Base-by-base conservation (phyloP, 2,329 filamentous ascomycete genomes). In the Alternaria alternata region DNA sequence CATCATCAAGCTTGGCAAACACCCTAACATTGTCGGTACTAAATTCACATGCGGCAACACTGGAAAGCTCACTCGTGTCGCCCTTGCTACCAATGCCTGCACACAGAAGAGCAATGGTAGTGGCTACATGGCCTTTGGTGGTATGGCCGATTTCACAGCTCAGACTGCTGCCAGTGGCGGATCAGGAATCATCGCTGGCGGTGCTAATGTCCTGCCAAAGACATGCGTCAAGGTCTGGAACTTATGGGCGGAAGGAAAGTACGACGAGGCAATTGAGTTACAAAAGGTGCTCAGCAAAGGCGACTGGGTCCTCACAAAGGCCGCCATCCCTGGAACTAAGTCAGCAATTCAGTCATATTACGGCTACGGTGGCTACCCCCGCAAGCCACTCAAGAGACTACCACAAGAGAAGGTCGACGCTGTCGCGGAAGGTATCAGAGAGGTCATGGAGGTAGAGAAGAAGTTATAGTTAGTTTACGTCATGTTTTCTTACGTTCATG, bases 1-100 rank as follows among this genome's bases (percentile, higher is more conserved):
- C 61, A 86, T 96, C 72, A 92, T 95, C 81, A 86, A 86, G 75
- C 87, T 96, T 38, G 91, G 90, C 44, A 81, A 88, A 75, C 92
- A 96, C 80, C 88, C 89, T 66, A 96, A 96, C 80, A 92, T 96
- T 72, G 82, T 93, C 64, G 93, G 93, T 64, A 94, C 92, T 56
- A 96, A 96, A 79, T 96, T 96, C 84, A 96, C 93, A 41, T 96
- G 92, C 77, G 93, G 91, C 66, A 95, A 92, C 83, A 95, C 92
- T 1, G 93, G 93, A 65, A 96, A 96, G 81, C 85, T 96, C 66
- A 94, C 92, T 12, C 89, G 93, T 32, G 91, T 96, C 5, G 92
- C 92, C 7, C 80, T 86, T 14, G 91, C 88, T 46, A 88, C 89
- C 48, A 82, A 91, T 69, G 91, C 92, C 58, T 87, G 88, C 78